Base-by-base conservation (phyloP, 306 rosid genomes). In the Sophora flavescens region DNA sequence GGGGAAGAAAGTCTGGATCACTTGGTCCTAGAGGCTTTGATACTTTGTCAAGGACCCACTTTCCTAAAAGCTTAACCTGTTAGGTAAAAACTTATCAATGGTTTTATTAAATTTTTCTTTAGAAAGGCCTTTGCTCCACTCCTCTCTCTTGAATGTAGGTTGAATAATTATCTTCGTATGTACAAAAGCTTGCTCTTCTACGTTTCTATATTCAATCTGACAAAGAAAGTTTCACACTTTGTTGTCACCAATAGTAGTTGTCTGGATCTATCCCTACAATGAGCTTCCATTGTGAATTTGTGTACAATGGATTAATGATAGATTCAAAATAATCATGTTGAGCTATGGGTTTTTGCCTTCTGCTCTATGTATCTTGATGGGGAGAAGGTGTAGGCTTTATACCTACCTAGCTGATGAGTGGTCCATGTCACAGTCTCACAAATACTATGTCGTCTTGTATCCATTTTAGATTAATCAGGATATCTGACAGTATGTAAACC, bases 371-470 rank as follows among this genome's bases (percentile, higher is more conserved):
- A 10, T 68, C 59, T 58, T 59, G 41, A 33, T 78, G 64, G 14
- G 83, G 57, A 74, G 47, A 68, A 28, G 17, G 8, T 14, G 44
- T 48, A 6, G 63, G 48, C 53, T 56, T 32, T 56, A 45, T 45
- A 15, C 70, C 47, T 52, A 50, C 68, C 71, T 72, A 60, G 26
- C 63, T 58, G 61, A 63, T 58, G 56, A 65, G 41, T 69, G 72
- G 44, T 64, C 81, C 65, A 22, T 76, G 79, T 77, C 66, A 65
- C 22, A 22, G 39, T 76, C 75, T 77, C 66, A 65, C 32, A 22
- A 32, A 61, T 32, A 63, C 62, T 28, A 36, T 63, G 57, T 62
- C 38, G 63, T 74, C 64, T 59, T 45, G 44, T 68, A 22, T 60
- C 35, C 74, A 36, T 75, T 64, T 58, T 65, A n/a, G 64, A 70